phyloP scores from a whole-genome alignment of 768 basidiomycete genomes.

The Podaxis sp. region DNA sequence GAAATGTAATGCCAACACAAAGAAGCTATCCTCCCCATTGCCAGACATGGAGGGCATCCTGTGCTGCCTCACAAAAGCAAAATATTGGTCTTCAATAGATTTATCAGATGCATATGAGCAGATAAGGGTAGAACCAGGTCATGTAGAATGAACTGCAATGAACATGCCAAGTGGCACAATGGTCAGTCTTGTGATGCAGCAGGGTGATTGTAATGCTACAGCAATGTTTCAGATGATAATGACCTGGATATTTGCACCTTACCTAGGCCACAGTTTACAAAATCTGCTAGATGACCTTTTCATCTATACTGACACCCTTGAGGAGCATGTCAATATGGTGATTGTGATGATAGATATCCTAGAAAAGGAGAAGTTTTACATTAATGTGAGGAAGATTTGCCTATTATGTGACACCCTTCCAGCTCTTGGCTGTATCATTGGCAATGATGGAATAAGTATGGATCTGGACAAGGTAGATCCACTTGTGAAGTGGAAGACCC shows the following conservation, averaged over 20 bases:
- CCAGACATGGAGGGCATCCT: slow-evolving; percentile 25
- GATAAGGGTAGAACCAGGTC: slow-evolving; percentile 24
- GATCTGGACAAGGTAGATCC: slow-evolving; percentile 43
- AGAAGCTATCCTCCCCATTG: slow-evolving; percentile 29
- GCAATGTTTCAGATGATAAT: slow-evolving; percentile 31
- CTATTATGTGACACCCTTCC: slow-evolving; percentile 18
- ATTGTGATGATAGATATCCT: slow-evolving; percentile 23
- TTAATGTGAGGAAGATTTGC: slow-evolving; percentile 27
- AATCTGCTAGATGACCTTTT: slow-evolving; percentile 29
- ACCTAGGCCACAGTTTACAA: slow-evolving; percentile 31
- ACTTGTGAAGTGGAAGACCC: slow-evolving; percentile 33
- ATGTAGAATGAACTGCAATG: slow-evolving; percentile 24
- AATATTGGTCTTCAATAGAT: slow-evolving; percentile 35
- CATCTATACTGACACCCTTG: slow-evolving; percentile 30
- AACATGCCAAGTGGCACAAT: slow-evolving; percentile 33
- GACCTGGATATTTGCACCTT: slow-evolving; percentile 30
- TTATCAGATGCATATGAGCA: slow-evolving; percentile 43
- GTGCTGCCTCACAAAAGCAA: slow-evolving; percentile 26
- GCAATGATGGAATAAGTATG: slow-evolving; percentile 39
- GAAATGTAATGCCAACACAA: slow-evolving; percentile 36
- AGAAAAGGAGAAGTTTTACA: slow-evolving; percentile 24
- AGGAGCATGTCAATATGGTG: slow-evolving; percentile 31
- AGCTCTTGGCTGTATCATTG: slow-evolving; percentile 25
- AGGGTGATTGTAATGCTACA: slow-evolving; percentile 24
- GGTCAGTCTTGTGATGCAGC: slow-evolving; percentile 29